phyloP scores from a whole-genome alignment of 2,329 filamentous ascomycete genomes.

The Rhinocladiella similis region DNA sequence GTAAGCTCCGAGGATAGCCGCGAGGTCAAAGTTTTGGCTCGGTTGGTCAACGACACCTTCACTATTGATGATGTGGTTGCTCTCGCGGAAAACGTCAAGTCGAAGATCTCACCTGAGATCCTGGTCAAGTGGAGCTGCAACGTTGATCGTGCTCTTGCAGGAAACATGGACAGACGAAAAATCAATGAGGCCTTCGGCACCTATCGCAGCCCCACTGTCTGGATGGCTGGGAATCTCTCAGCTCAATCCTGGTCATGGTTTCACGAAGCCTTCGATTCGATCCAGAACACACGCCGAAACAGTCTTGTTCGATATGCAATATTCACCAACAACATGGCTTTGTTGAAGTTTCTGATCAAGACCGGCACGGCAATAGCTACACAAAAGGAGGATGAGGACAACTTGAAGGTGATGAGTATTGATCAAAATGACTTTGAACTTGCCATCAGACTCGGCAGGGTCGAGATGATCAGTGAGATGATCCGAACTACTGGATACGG shows the following conservation, averaged over 20 bases:
- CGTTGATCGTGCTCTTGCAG: constrained; percentile 37
- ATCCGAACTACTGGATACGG: constrained; percentile 68
- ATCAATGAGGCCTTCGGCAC: constrained; percentile 7
- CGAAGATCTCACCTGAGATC: constrained; percentile 55
- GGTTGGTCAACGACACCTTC: constrained; percentile 65
- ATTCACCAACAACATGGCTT: constrained; percentile 52
- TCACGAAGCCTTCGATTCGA: constrained; percentile 10
- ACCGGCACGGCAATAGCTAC: constrained; percentile 49
- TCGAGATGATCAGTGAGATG: constrained; percentile 60
- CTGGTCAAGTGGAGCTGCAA: constrained; percentile 50
- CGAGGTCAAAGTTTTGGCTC: constrained; percentile 39
- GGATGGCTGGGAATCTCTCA: not conserved
- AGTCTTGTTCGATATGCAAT: constrained; percentile 49
- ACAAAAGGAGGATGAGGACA: constrained; percentile 33
- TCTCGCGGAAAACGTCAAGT: constrained; percentile 67
- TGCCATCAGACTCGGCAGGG: constrained; percentile 50
- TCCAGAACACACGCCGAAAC: not conserved
- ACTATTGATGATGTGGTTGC: constrained; percentile 76
- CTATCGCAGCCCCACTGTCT: not conserved
- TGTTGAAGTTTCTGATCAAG: constrained; percentile 61
- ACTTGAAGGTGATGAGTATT: constrained; percentile 28
- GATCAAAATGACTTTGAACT: constrained; percentile 35
- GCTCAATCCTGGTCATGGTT: constrained; percentile 24
- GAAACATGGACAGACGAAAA: constrained; percentile 14
- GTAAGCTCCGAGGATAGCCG: too few species aligned